These are phyloP conservation scores for Entomophthora muscae DNA, from an alignment of 371 early-diverging fungal species.

Conservation along the genomic window DNA sequence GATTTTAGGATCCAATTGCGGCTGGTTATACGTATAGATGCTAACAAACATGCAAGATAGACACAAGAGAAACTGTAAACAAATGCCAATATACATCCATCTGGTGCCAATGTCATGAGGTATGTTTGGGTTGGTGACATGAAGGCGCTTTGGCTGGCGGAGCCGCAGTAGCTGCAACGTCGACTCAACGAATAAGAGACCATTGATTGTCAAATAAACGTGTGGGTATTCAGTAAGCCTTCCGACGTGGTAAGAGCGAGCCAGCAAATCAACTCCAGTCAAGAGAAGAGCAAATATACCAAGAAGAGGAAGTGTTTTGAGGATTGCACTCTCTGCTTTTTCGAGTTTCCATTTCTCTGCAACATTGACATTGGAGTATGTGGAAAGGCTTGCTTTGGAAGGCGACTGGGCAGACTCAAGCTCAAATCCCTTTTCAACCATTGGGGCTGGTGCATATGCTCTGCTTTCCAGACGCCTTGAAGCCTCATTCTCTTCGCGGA, in stretches of 20 bases:
- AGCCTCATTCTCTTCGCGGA: slow-evolving; percentile 28
- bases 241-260: not conserved
- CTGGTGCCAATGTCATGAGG: not conserved
- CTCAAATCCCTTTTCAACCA: not conserved
- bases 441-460: not conserved
- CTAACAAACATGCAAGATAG: not conserved
- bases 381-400: too few species aligned
- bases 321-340: slow-evolving; percentile 20
- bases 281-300: not conserved
- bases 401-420: too few species aligned
- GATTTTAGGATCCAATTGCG: too few species aligned
- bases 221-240: not conserved
- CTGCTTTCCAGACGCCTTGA: not conserved
- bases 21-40: not conserved
- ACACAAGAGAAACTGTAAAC: not conserved
- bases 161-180: not conserved
- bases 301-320: slow-evolving; percentile 10
- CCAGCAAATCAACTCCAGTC: not conserved
- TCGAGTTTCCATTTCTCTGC: too few species aligned
- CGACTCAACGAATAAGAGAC: not conserved
- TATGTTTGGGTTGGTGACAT: too few species aligned
- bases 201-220: not conserved
- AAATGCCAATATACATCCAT: not conserved
- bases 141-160: not conserved
- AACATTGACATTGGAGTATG: too few species aligned